Conservation (phyloP, 2,329 filamentous ascomycete genomes). For the Aspergillus chevalieri region DNA sequence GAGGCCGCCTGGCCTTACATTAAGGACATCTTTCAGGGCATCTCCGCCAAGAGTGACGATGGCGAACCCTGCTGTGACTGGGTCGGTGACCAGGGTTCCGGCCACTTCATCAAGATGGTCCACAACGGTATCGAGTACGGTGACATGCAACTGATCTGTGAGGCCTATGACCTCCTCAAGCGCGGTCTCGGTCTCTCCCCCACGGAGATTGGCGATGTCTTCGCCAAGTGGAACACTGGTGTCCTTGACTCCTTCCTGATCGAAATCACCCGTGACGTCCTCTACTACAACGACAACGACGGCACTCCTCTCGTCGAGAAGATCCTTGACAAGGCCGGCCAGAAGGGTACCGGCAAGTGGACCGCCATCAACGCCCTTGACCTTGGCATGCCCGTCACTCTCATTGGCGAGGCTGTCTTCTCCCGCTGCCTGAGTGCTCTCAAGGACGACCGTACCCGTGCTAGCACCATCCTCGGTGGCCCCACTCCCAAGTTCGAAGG, state of each 20-base stretch:
- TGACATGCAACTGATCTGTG: constrained; percentile 99
- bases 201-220: constrained; percentile 94
- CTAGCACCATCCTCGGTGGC: constrained; percentile 71
- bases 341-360: constrained; percentile 99
- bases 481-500: constrained; percentile 77
- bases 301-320: constrained; percentile 90
- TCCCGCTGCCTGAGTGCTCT: constrained; percentile 87
- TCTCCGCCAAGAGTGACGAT: constrained; percentile 95
- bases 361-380: constrained; percentile 98
- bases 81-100: constrained; percentile 98
- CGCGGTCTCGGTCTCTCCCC: constrained; percentile 79
- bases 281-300: constrained; percentile 97
- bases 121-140: constrained; percentile 99
- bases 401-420: constrained; percentile 96
- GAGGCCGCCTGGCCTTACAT: constrained; percentile 97
- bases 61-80: constrained; percentile 98
- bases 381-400: constrained; percentile 94
- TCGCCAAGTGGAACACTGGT: constrained; percentile 96
- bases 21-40: constrained; percentile 98
- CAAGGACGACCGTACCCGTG: constrained; percentile 85
- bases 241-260: constrained; percentile 99
- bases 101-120: constrained; percentile 99
- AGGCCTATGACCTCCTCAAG: constrained; percentile 99
- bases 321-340: constrained; percentile 95
- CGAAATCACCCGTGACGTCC: constrained; percentile 97